Base-by-base conservation (phyloP, 768 basidiomycete species). In the Pleurotus djamor region DNA sequence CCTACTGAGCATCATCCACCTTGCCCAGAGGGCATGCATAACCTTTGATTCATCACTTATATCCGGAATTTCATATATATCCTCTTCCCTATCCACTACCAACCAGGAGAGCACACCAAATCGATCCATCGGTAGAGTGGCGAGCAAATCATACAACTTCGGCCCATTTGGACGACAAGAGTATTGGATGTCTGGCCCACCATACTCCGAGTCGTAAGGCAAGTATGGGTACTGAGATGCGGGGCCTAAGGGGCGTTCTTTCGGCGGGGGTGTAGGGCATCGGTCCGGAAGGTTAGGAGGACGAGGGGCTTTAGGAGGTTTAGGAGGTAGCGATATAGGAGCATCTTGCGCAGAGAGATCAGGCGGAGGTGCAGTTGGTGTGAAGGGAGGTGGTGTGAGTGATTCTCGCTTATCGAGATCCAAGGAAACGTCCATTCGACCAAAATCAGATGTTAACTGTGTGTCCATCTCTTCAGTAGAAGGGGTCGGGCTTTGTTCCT, bases 11-110 rank as follows among this genome's bases (percentile, higher is more conserved):
- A 85, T 70, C 3, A 91, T 88, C 89, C 89, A 92, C 54, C 91
- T 68, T 10, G 76, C 83, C 91, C 91, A 92, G 10, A 92, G 71
- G 4, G 89, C 88, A 58, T 85, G 83, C 76, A 93, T 88, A 5
- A 91, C 85, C 68, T 92, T 93, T 59, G 88, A 84, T 61, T 91
- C 88, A 59, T 91, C 89, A 43, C 76, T 76, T 9, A 91, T 75
- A 65, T 91, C 85, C 60, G 89, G 86, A 48, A 81, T 73, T 61
- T 91, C 87, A 59, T 84, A 91, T 0, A 92, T 76, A 62, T 92
- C 90, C 51, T 91, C 91, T 65, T 92, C 90, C 43, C 83, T 73
- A 60, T 91, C 89, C 6, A 88, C 52, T 6, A 93, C 76, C 41
- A 80, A 75, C 91, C 91, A 92, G 2, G 80, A 79, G 45, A 89